phyloP scores from a whole-genome alignment of 169 alveolate genomes.

The Cryptosporidium tyzzeri region DNA sequence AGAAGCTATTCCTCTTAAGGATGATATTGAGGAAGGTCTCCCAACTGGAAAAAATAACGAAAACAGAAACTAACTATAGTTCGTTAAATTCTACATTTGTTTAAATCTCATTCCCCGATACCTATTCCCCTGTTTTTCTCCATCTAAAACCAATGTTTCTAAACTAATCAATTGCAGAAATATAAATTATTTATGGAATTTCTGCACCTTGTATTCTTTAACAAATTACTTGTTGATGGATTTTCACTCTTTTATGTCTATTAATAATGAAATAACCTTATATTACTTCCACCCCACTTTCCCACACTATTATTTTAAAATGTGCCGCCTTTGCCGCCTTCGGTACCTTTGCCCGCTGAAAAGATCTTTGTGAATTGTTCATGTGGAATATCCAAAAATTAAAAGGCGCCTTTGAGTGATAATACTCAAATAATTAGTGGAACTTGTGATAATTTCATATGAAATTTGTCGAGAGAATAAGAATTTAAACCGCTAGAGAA shows the following conservation, averaged over 20 bases:
- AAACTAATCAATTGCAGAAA: no score
- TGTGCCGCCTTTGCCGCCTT: background rate
- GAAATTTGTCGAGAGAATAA: slow-evolving; percentile 23
- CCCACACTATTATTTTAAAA: no score
- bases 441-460: slow-evolving; percentile 1
- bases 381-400: slow-evolving; percentile 41
- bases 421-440: background rate
- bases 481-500: background rate
- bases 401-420: slow-evolving; percentile 14
- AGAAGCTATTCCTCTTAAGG: slow-evolving; percentile 63
- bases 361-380: background rate
- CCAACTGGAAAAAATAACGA: slow-evolving; percentile 46
- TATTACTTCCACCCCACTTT: background rate
- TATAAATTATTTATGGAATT: no score
- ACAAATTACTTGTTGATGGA: no score
- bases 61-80: slow-evolving; percentile 8
- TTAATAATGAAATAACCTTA: no score
- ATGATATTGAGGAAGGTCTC: slow-evolving; percentile 69
- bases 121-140: background rate
- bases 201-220: no score
- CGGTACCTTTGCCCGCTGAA: slow-evolving; percentile 14
- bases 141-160: background rate
- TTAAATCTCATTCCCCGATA: background rate
- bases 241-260: no score
- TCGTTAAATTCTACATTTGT: background rate